A percentile compares a stretch with the other conserved stretches of the same genome.
phyloP scores from a whole-genome alignment of 805 yeast genomes.

The Starmerella davenportii region DNA sequence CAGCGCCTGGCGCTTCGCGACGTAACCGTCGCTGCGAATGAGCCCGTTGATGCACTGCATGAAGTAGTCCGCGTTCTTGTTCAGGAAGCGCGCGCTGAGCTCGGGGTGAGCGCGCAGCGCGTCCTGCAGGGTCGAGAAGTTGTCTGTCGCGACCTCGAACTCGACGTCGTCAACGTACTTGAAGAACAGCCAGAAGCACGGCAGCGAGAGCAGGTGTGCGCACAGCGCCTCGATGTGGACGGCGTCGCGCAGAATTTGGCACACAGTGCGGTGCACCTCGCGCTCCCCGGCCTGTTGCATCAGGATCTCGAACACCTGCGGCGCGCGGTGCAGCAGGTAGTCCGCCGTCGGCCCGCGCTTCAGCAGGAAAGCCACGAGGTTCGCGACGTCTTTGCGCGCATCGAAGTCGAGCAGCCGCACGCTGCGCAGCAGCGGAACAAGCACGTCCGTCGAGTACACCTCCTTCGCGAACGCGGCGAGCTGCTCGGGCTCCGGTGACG shows the following conservation, averaged over 20 bases:
- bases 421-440: constrained; percentile 41
- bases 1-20: constrained; percentile 78
- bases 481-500: constrained; percentile 40
- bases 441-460: constrained; percentile 51
- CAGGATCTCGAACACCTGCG: constrained; percentile 44
- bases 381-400: constrained; percentile 64
- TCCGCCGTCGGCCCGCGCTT: constrained; percentile 81
- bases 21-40: constrained; percentile 66
- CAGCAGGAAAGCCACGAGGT: constrained; percentile 55
- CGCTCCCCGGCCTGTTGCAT: constrained; percentile 56
- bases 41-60: constrained; percentile 46
- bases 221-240: constrained; percentile 59
- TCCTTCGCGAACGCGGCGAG: constrained; percentile 64
- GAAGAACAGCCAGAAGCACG: constrained; percentile 66
- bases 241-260: constrained; percentile 70
- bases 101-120: constrained; percentile 52
- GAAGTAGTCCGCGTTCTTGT: constrained; percentile 37
- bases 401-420: constrained; percentile 69
- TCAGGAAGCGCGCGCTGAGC: constrained; percentile 53
- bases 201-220: constrained; percentile 38
- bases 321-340: constrained; percentile 42
- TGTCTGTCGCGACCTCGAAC: constrained; percentile 82
- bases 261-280: constrained; percentile 56
- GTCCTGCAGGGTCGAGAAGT: constrained; percentile 60
- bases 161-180: constrained; percentile 54